A percentile compares a stretch with the other conserved stretches of the same genome.
These are phyloP conservation scores for Diaporthe humulicola DNA, from an alignment of 2,329 filamentous ascomycete species.

Conservation along the genomic window DNA sequence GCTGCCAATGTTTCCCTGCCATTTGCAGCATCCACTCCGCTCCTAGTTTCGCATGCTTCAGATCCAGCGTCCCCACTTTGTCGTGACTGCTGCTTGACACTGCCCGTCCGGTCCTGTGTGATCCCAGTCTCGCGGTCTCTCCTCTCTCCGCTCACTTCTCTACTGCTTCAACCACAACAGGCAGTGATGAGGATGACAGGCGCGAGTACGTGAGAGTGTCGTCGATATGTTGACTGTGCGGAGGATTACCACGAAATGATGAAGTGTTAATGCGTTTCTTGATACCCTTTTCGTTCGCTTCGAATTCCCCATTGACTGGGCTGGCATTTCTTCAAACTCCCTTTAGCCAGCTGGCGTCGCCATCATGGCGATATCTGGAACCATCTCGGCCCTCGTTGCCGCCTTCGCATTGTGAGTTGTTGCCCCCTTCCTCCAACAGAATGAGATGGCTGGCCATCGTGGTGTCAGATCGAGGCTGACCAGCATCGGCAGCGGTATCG, in stretches of 20 bases:
- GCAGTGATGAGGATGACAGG: constrained; percentile 19
- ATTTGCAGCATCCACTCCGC: constrained; percentile 21
- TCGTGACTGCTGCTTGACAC: constrained; percentile 29
- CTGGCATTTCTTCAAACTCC: constrained; percentile 49
- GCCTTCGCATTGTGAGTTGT: constrained; percentile 67
- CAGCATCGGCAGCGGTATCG: constrained; percentile 58
- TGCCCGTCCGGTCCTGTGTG: constrained; percentile 9
- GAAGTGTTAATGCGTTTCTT: constrained; percentile 47
- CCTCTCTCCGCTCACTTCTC: constrained; percentile 13
- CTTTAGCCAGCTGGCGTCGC: constrained; percentile 46
- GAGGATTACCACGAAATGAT: constrained; percentile 38
- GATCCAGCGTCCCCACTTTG: constrained; percentile 21
- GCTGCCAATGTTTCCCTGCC: constrained; percentile 23
- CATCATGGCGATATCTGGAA: constrained; percentile 60
- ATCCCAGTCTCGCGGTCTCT: constrained; percentile 20
- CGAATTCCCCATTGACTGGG: constrained; percentile 63
- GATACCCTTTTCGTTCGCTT: constrained; percentile 50
- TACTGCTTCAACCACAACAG: constrained; percentile 15
- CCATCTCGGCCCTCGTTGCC: constrained; percentile 63
- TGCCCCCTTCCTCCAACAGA: background rate
- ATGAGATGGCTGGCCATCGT: background rate
- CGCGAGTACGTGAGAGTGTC: constrained; percentile 36
- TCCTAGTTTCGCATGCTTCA: constrained; percentile 35
- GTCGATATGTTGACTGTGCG: constrained; percentile 44
- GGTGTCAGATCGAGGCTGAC: constrained; percentile 33